phyloP scores from a whole-genome alignment of 495 filamentous ascomycete species.

The Daldinia vernicosa region DNA sequence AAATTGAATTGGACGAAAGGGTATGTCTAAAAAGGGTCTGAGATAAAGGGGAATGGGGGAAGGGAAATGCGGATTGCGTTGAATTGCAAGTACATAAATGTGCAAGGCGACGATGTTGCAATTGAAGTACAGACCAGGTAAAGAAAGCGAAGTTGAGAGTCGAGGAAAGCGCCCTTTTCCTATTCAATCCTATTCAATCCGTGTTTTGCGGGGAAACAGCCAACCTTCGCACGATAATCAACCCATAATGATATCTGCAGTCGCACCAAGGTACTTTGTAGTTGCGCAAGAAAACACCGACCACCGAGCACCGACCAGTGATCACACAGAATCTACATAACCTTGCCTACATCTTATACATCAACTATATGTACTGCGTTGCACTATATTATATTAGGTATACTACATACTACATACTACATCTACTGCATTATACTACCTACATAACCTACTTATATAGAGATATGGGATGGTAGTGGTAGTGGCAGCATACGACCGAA shows the following conservation, averaged over 20 bases:
- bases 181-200: slow-evolving; percentile 17
- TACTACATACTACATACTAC: slow-evolving; percentile 7
- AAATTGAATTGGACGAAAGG: slow-evolving; percentile 3
- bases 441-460: background rate
- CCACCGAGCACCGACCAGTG: slow-evolving; percentile 9
- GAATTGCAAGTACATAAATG: slow-evolving; percentile 4
- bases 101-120: slow-evolving; percentile 29
- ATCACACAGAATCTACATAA: slow-evolving; percentile 3
- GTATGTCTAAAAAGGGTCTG: background rate
- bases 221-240: slow-evolving; percentile 40
- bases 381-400: background rate
- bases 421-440: background rate
- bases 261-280: slow-evolving; percentile 17
- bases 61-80: slow-evolving; percentile 21
- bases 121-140: background rate
- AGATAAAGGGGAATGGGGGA: background rate
- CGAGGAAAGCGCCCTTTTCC: slow-evolving; percentile 3
- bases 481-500: slow-evolving; percentile 31
- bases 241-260: slow-evolving; percentile 38
- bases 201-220: slow-evolving; percentile 40
- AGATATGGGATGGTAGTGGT: slow-evolving; percentile 11
- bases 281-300: background rate
- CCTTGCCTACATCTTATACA: slow-evolving; percentile 1
- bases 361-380: background rate
- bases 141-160: slow-evolving; percentile 4